Conservation (phyloP, 306 rosid genomes). For the Ziziphus jujuba region DNA sequence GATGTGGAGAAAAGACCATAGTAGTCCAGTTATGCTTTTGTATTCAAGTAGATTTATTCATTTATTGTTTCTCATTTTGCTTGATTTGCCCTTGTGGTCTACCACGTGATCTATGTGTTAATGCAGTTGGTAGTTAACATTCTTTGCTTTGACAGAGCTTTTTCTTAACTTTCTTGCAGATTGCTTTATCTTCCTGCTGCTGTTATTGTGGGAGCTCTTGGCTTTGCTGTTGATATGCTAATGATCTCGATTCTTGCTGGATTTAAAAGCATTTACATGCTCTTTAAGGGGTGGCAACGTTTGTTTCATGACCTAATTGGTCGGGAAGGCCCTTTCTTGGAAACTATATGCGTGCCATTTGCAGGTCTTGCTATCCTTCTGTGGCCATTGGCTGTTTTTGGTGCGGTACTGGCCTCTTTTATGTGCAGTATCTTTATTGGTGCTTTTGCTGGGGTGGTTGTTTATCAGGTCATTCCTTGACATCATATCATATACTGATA, state of each 20-base stretch:
- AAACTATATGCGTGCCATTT: conserved; percentile 94
- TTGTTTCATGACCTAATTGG: conserved; percentile 96
- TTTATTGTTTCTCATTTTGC: background rate
- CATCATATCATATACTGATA: background rate
- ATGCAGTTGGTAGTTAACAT: background rate
- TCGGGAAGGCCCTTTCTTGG: conserved; percentile 99
- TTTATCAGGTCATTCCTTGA: conserved; percentile 63
- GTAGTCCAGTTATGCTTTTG: too few relatives aligned
- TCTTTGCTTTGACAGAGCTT: conserved; percentile 13
- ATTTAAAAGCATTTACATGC: conserved; percentile 81
- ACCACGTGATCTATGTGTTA: background rate
- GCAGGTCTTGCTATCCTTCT: conserved; percentile 94
- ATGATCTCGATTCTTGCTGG: conserved; percentile 73
- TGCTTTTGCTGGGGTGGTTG: conserved; percentile 77
- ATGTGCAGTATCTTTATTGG: conserved; percentile 75
- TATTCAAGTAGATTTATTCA: too few relatives aligned
- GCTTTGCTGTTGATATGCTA: conserved; percentile 64
- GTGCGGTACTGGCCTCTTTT: conserved; percentile 68
- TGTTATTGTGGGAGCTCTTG: conserved; percentile 59
- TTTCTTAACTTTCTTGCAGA: conserved; percentile 44
- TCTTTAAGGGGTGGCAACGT: conserved; percentile 89
- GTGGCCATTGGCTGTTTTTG: conserved; percentile 95
- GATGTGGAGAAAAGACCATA: too few relatives aligned
- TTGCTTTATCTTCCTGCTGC: conserved; percentile 78
- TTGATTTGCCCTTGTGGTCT: conserved; percentile 2